Evolutionary conservation across 192 early-diverging fungal species (phyloP).

Genomic region (Diversispora eburnea): DNA sequence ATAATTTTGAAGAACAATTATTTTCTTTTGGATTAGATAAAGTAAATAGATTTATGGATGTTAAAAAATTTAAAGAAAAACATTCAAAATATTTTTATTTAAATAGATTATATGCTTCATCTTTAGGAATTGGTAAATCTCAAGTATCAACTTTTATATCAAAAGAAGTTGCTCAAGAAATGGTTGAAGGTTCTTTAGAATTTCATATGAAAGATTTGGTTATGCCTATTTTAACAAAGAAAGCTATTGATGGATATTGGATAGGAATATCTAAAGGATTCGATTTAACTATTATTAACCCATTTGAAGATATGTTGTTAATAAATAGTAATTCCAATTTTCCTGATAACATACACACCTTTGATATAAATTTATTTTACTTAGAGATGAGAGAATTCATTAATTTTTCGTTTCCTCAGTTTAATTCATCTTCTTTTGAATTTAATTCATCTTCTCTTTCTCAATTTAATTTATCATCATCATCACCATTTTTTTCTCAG

Average conservation of each 20-base stretch:
- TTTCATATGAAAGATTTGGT: slow-evolving; percentile 58
- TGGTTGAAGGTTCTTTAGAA: slow-evolving; percentile 49
- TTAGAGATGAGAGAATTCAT: too few species aligned
- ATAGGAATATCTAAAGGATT: slow-evolving; percentile 56
- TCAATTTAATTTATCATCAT: too few species aligned
- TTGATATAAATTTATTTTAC: background rate
- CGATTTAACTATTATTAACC: slow-evolving; percentile 46
- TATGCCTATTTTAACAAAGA: slow-evolving; percentile 43
- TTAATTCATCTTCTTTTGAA: too few species aligned
- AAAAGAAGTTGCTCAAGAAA: slow-evolving; percentile 46
- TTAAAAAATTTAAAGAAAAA: slow-evolving; percentile 35
- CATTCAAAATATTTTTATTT: slow-evolving; percentile 40
- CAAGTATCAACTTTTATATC: slow-evolving; percentile 52
- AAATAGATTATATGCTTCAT: slow-evolving; percentile 45
- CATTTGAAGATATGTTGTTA: slow-evolving; percentile 41
- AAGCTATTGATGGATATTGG: slow-evolving; percentile 45
- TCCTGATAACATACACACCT: slow-evolving; percentile 33
- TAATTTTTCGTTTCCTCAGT: too few species aligned
- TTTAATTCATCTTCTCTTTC: too few species aligned
- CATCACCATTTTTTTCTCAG: too few species aligned
- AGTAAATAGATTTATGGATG: slow-evolving; percentile 48
- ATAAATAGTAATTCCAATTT: slow-evolving; percentile 34
- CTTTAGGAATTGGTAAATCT: slow-evolving; percentile 47
- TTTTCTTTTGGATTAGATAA: slow-evolving; percentile 48
- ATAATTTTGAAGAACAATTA: slow-evolving; percentile 53